A percentile compares a stretch with the other conserved stretches of the same genome.
phyloP scores from a whole-genome alignment of 768 basidiomycete species.

The Calocera viscosa region DNA sequence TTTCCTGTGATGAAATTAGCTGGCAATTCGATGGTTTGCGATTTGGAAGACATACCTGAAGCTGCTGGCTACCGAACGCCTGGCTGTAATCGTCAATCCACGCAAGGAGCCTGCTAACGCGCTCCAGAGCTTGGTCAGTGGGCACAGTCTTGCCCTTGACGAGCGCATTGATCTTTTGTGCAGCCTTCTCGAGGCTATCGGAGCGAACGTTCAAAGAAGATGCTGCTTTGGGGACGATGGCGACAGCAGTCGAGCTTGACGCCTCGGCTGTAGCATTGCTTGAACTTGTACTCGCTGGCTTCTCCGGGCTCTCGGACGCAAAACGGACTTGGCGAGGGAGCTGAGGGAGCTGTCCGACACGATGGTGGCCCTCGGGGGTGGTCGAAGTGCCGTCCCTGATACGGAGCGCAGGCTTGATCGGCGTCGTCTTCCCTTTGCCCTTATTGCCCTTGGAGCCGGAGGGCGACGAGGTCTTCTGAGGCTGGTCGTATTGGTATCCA shows the following conservation, averaged over 20 bases:
- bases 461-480: not conserved
- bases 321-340: not conserved
- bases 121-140: not conserved
- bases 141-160: not conserved
- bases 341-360: not conserved
- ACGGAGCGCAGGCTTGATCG: not conserved
- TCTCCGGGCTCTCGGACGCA: no score
- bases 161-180: not conserved
- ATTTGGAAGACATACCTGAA: not conserved
- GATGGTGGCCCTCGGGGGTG: not conserved
- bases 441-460: not conserved
- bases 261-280: no score
- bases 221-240: no score
- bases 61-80: not conserved
- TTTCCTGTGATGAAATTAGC: not conserved
- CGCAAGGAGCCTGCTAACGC: not conserved
- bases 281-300: no score
- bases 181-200: not conserved
- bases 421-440: not conserved
- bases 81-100: not conserved
- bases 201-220: no score
- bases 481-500: not conserved
- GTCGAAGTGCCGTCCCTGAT: not conserved
- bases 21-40: not conserved
- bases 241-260: no score